Evolutionary conservation across 164 flowering plant species (phyloP).

Genomic region (Hamamelis virginiana): DNA sequence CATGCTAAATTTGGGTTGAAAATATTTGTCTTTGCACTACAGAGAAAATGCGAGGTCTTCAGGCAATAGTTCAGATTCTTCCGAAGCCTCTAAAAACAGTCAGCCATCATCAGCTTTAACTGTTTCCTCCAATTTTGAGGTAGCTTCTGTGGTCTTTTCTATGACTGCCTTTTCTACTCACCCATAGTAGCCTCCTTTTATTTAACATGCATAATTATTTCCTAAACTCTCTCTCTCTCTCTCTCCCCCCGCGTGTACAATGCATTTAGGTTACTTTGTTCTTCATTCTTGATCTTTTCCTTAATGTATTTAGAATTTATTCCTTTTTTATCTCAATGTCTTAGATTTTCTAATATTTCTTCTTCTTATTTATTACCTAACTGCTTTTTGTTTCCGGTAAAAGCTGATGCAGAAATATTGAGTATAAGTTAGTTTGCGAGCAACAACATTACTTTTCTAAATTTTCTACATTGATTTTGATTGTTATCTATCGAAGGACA

Average conservation of each 20-base stretch:
- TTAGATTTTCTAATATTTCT: too few relatives aligned
- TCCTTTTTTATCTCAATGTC: too few relatives aligned
- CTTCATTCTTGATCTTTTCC: too few relatives aligned
- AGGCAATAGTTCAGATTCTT: slow-evolving; percentile 38
- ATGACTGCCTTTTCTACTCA: neutral
- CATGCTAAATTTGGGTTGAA: neutral
- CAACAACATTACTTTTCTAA: neutral
- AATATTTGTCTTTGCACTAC: slow-evolving; percentile 18
- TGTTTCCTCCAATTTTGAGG: slow-evolving; percentile 96
- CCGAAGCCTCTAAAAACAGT: slow-evolving; percentile 53
- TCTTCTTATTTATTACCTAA: too few relatives aligned
- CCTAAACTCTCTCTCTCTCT: neutral
- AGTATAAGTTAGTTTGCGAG: neutral
- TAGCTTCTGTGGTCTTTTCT: slow-evolving; percentile 25
- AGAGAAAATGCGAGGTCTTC: slow-evolving; percentile 55
- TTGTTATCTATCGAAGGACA: neutral
- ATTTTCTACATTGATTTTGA: neutral
- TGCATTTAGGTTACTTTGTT: too few relatives aligned
- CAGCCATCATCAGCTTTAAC: slow-evolving; percentile 51
- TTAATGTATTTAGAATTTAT: too few relatives aligned
- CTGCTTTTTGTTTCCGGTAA: neutral
- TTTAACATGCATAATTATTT: neutral
- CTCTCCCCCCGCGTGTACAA: neutral
- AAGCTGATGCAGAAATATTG: neutral
- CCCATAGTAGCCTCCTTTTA: neutral